A percentile compares a stretch with the other conserved stretches of the same genome.
Evolutionary conservation across 768 basidiomycete genomes (phyloP).

Genomic region (Serendipita indica): DNA sequence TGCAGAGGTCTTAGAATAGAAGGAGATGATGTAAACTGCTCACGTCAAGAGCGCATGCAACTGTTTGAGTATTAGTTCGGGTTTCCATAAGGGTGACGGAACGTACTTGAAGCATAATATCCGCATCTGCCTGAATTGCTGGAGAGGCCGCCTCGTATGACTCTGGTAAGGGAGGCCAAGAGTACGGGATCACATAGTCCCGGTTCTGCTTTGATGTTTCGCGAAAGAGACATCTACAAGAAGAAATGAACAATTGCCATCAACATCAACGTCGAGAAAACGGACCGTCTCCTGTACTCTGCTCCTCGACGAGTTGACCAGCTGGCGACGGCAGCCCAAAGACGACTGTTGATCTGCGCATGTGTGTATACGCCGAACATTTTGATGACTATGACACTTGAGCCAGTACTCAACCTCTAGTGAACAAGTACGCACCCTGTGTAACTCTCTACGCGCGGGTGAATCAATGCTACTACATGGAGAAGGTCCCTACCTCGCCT

Average conservation of each 20-base stretch:
- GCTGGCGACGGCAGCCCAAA: constrained; percentile 33
- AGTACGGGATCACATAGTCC: constrained; percentile 34
- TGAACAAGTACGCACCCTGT: constrained; percentile 18
- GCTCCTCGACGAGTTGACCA: constrained; percentile 32
- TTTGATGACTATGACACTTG: constrained; percentile 25
- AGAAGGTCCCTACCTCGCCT: constrained; percentile 21
- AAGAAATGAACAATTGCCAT: neutral
- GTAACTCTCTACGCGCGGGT: constrained; percentile 13
- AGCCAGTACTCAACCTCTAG: constrained; percentile 22
- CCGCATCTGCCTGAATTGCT: constrained; percentile 12
- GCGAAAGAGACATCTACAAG: constrained; percentile 33
- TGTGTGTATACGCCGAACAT: constrained; percentile 40
- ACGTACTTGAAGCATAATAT: neutral
- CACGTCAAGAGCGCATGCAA: constrained; percentile 48
- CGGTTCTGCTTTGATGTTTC: constrained; percentile 23
- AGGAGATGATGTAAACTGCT: constrained; percentile 16
- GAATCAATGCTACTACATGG: constrained; percentile 14
- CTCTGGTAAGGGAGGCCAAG: constrained; percentile 34
- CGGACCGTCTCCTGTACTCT: constrained; percentile 41
- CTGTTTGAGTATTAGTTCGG: constrained; percentile 24
- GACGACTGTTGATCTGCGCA: constrained; percentile 28
- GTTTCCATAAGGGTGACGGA: neutral
- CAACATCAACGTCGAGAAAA: neutral
- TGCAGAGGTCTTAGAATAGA: constrained; percentile 15
- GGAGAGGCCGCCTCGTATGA: constrained; percentile 9